Evolutionary conservation across 108 stramenopile species (phyloP), one percentile per base, ranked within the genome.

Genomic region (Hondaea fermentalgiana): DNA sequence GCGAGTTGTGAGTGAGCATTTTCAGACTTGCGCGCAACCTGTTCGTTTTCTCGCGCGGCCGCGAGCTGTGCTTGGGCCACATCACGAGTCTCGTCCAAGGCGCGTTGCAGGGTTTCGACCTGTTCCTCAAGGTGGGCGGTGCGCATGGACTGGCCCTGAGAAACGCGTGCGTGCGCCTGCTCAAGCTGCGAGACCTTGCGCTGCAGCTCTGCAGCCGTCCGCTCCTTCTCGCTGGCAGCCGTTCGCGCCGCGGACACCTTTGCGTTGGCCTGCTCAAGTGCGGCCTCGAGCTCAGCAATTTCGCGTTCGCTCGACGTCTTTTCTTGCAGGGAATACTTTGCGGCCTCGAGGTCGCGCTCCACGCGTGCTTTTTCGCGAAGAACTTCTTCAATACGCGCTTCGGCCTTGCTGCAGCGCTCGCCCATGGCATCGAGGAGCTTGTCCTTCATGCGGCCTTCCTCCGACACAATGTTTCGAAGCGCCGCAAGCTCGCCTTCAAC

Each of bases 381-480:
- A 16, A 83, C 43, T 35, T 83, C 76, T 35, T 83, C 76, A 17
- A 83, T 23, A 14, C 51, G 45, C 10, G 76, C 76, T 23, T 83
- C 76, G 2, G 76, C 76, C 51, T 83, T 53, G 76, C 76, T 83
- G 76, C 76, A 83, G n/a, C 76, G 45, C 76, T 83, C 51, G 45
- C 23, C 19, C 49, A 83, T 47, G 17, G 49, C 6, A 12, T 83
- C 76, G 25, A 83, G 45, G 25, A 83, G 76, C 76, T 83, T 83
- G 51, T 83, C 76, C 76, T 83, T 83, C 76, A 83, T 83, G 19
- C 51, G 45, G 19, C 23, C 19, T 28, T 83, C 76, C 76, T 83
- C 76, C 8, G 45, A 53, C 19, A 83, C 12, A 12, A 83, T 45
- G 28, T 83, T 83, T 6, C 51, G 45, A 83, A 53, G 51, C 49